phyloP scores from a whole-genome alignment of 2,329 filamentous ascomycete genomes.

The Ophiostoma piceae region DNA sequence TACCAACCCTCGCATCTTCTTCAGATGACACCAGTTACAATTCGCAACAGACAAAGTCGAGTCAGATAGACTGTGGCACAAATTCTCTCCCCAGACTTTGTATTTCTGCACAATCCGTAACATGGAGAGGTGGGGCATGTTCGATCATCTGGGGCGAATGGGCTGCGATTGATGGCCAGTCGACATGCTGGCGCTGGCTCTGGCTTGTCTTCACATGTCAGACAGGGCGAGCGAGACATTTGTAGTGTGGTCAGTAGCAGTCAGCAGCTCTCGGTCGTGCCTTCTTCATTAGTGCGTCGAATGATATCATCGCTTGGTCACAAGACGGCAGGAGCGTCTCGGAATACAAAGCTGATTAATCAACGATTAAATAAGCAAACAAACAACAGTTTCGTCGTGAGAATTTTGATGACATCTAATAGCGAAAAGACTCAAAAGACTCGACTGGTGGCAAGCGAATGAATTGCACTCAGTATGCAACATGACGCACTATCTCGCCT shows the following conservation, averaged over 20 bases:
- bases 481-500: background rate
- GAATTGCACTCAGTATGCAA: background rate
- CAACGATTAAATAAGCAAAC: background rate
- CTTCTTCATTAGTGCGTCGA: background rate
- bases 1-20: background rate
- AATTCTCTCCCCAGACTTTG: background rate
- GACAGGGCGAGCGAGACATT: background rate
- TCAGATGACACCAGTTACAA: background rate
- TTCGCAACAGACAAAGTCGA: background rate
- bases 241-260: background rate
- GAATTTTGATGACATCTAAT: background rate
- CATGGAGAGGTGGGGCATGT: background rate
- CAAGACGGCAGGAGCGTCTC: background rate
- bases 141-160: background rate
- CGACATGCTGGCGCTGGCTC: background rate
- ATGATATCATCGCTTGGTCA: conserved; percentile 4
- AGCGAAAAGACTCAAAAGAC: no score
- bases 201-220: conserved; percentile 7
- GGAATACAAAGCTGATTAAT: background rate
- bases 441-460: background rate
- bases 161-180: conserved; percentile 1
- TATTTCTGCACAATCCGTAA: background rate
- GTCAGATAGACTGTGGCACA: background rate
- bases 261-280: background rate
- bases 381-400: background rate